Evolutionary conservation across 805 yeast species (phyloP), one percentile per base, ranked within the genome.

Genomic region (Saturnispora saitoi): DNA sequence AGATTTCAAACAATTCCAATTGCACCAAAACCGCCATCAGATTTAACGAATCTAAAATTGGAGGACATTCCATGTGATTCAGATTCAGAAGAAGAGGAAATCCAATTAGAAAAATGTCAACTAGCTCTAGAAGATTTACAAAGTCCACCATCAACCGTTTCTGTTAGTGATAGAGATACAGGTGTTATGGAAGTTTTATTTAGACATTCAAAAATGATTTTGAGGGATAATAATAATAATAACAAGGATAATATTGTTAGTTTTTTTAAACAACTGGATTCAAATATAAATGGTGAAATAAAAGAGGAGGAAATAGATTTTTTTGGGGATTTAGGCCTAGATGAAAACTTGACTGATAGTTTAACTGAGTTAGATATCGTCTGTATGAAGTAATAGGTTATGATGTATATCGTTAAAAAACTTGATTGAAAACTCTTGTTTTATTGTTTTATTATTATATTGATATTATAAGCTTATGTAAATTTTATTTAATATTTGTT

Each of bases 251-350:
- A 37, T n/a, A 22, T 37, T 9, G 14, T 37, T 22, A 20, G 5
- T 37, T 4, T 37, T 6, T n/a, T 37, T 20, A n/a, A 37, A 34
- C 8, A 19, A 14, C 19, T 34, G 22, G 41, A 37, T 12, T 24
- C 41, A 15, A n/a, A 37, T 4, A 7, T 37, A 12, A 37, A n/a
- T 10, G 12, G 14, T 19, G 34, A 43, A 14, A 9, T 15, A 22
- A 30, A 26, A 11, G 32, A 43, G 7, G 31, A 34, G 12, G 29
- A 22, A 10, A 19, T 24, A 3, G 50, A 47, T 37, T 47, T 47
- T 28, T 47, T 47, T 19, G 47, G 50, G 1, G 50, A 47, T 28
- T 20, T 47, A 24, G 37, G 30, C 5, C 14, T 37, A 22, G 46
- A 42, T 17, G 40, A 15, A 6, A 34, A 32, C 30, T 17, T 29